Conservation (phyloP, 2,329 filamentous ascomycete species). For the Penicillium sp. region DNA sequence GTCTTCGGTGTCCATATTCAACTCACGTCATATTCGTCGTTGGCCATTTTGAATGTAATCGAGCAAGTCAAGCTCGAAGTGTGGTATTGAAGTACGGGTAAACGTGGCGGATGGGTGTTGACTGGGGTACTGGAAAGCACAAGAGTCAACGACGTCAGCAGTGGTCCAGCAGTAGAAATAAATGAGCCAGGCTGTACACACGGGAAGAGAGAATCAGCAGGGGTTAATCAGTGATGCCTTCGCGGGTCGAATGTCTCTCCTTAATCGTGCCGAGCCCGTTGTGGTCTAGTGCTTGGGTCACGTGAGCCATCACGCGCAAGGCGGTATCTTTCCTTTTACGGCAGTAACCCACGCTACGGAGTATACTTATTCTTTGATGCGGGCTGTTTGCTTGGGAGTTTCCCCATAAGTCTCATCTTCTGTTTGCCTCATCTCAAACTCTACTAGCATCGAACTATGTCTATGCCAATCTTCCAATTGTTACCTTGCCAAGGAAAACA, state of each 20-base stretch:
- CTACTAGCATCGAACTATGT: not conserved
- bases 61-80: slow-evolving; percentile 17
- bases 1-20: not conserved
- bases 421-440: not conserved
- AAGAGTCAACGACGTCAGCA: slow-evolving; percentile 1
- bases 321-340: slow-evolving; percentile 4
- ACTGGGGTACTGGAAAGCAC: slow-evolving; percentile 1
- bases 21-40: slow-evolving; percentile 99
- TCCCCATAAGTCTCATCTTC: not conserved
- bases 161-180: not conserved
- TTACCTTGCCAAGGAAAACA: too few species aligned
- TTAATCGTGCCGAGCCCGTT: slow-evolving; percentile 15
- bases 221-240: slow-evolving; percentile 21
- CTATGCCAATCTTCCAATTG: too few species aligned
- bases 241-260: slow-evolving; percentile 19
- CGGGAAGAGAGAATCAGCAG: slow-evolving; percentile 20
- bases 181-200: slow-evolving; percentile 6
- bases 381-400: not conserved
- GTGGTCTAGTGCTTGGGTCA: slow-evolving; percentile 15
- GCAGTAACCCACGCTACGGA: not conserved
- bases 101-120: slow-evolving; percentile 6
- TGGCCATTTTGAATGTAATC: slow-evolving; percentile 70
- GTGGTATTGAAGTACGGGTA: slow-evolving; percentile 18
- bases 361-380: not conserved
- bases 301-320: slow-evolving; percentile 13